These are phyloP conservation scores for Arthrobotrys sinensis DNA, from an alignment of 2,329 filamentous ascomycete species.

Conservation along the genomic window DNA sequence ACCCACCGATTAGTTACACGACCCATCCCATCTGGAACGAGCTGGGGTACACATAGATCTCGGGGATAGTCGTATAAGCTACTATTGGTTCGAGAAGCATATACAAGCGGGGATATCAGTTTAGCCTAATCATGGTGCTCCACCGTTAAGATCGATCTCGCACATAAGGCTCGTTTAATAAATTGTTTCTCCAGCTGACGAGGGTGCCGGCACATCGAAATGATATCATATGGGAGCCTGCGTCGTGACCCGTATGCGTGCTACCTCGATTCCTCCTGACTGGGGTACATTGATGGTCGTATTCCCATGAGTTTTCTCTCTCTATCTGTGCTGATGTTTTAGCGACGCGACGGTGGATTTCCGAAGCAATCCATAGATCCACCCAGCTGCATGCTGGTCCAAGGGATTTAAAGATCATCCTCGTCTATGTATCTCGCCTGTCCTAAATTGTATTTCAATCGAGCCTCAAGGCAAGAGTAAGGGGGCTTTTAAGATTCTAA, in stretches of 20 bases:
- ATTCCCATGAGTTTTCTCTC: not conserved
- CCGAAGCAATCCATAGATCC: too few species aligned
- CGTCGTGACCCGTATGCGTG: not conserved
- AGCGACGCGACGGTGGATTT: not conserved
- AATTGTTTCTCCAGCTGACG: not conserved
- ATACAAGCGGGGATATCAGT: not conserved
- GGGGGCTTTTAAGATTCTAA: too few species aligned
- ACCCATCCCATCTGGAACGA: conserved; percentile 29
- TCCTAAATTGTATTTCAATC: too few species aligned
- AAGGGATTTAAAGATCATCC: too few species aligned
- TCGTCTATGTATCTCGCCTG: too few species aligned
- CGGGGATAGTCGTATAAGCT: not conserved
- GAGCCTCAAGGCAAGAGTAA: too few species aligned
- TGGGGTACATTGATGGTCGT: conserved; percentile 1
- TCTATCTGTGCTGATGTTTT: not conserved
- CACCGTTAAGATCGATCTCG: conserved; percentile 6
- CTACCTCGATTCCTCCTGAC: not conserved
- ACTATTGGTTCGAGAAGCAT: not conserved
- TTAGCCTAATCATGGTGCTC: not conserved
- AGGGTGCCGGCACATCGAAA: not conserved
- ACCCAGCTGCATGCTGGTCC: too few species aligned
- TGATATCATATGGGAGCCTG: conserved; percentile 2
- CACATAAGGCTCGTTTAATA: not conserved
- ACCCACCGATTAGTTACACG: conserved; percentile 22
- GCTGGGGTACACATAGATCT: not conserved